Evolutionary conservation across 345 rosid genomes (phyloP).

Genomic region (Bretschneidera sinensis): DNA sequence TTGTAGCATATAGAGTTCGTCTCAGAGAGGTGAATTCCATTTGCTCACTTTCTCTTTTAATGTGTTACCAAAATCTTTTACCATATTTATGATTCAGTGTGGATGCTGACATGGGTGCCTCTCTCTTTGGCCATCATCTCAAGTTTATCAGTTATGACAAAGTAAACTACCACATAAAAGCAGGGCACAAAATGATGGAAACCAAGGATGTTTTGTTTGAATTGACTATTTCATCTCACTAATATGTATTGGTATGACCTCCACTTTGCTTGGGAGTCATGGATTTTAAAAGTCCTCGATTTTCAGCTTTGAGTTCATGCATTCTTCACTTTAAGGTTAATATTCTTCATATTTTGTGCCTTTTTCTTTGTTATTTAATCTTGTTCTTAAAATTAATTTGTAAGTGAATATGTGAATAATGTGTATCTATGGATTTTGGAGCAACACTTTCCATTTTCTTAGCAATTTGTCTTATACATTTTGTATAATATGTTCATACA

Average conservation of each 20-base stretch:
- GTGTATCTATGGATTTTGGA: neutral
- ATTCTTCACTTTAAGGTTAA: slow-evolving; percentile 36
- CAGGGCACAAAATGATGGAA: neutral
- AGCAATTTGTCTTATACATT: neutral
- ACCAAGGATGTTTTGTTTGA: neutral
- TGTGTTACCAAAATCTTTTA: neutral
- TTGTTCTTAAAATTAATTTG: slow-evolving; percentile 5
- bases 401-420: neutral
- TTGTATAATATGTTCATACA: neutral
- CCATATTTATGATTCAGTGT: neutral
- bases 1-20: slow-evolving; percentile 30
- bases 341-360: slow-evolving; percentile 4
- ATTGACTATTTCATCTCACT: neutral
- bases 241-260: slow-evolving; percentile 11
- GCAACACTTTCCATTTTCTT: neutral
- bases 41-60: slow-evolving; percentile 1
- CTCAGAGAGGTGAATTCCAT: slow-evolving; percentile 27
- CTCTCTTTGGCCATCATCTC: neutral
- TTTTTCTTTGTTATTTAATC: slow-evolving; percentile 6
- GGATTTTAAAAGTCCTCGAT: slow-evolving; percentile 25
- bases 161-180: too few species aligned
- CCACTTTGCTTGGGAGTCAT: slow-evolving; percentile 18
- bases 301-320: slow-evolving; percentile 19
- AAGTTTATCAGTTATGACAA: neutral
- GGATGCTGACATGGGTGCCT: neutral